These are phyloP conservation scores for Eimeria praecox DNA, from an alignment of 169 alveolate species.

Conservation along the genomic window DNA sequence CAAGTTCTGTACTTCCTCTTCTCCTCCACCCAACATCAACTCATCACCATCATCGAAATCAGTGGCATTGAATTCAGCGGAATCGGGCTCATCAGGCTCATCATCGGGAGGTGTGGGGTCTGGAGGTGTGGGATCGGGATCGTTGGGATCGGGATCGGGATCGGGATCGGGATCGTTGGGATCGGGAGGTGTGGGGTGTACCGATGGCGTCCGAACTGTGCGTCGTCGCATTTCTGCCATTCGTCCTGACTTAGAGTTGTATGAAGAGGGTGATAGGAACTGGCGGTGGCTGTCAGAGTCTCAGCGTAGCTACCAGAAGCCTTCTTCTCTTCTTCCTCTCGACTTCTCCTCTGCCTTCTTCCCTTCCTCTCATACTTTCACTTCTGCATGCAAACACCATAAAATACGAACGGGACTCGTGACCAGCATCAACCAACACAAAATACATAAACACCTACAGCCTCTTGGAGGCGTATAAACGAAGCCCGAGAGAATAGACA, in stretches of 20 bases:
- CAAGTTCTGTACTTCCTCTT: too few species aligned
- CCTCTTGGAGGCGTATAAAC: neutral
- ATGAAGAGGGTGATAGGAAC: neutral
- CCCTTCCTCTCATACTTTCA: neutral
- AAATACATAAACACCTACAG: neutral
- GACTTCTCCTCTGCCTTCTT: neutral
- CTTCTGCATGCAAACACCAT: neutral
- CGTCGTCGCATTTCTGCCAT: too few species aligned
- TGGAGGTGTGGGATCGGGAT: too few species aligned
- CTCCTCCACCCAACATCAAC: too few species aligned
- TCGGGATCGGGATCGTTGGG: conserved; percentile 13
- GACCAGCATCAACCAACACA: neutral
- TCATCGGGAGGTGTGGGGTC: neutral
- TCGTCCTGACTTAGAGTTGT: neutral
- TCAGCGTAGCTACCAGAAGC: neutral
- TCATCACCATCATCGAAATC: too few species aligned
- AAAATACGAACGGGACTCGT: neutral
- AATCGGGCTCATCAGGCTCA: neutral
- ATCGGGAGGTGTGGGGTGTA: too few species aligned
- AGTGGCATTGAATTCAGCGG: neutral
- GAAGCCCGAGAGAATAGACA: neutral
- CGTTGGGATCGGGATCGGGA: conserved; percentile 20
- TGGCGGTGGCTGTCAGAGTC: neutral
- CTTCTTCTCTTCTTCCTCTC: neutral
- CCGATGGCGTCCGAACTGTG: too few species aligned